Base-by-base conservation (phyloP, 2,329 filamentous ascomycete genomes). In the Calonectria leucothoes region DNA sequence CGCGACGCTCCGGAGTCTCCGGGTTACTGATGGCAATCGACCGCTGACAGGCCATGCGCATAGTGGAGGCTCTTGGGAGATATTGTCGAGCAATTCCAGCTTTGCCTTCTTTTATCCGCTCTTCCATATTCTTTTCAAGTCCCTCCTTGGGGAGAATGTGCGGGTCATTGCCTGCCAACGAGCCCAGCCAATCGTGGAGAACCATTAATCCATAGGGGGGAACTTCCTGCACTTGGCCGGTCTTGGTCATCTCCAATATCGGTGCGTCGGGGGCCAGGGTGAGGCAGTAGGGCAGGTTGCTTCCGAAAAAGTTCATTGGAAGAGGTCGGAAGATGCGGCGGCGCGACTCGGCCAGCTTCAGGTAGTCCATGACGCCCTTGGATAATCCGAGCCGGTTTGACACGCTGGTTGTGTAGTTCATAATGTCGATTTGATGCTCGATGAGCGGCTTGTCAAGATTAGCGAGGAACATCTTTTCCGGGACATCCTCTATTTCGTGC, bases 291-390 rank as follows among this genome's bases (percentile, higher is more conserved):
- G 59, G 59, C 23, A 63, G 12, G 15, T 63, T 63, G 33, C 57
- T 63, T 29, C 57, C 35, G 25, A 42, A 63, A 29, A 42, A 29
- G 37, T 71, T 52, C 25, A 73, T 39, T 15, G 71, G 59, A 17
- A 73, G 48, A 15, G 71, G 66, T 23, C 66, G 66, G 66, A 70
- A 73, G n/a, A 73, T 39, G 15, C 64, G 39, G 10, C 63, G 25
- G 42, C 66, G 71, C 4, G 66, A 70, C 23, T 73, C 59, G n/a
- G 66, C 66, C 29, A 70, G 66, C n/a, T 51, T 69, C 23, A 70
- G 23, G 23, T 63, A 69, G 27, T 70, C 59, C 27, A 39, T 23
- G 25, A 73, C 14, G 10, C 52, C 25, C 17, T 37, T 48, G 37
- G 66, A 23, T 1, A 48, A 31, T 11, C 14, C 25, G 5, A 71